phyloP scores from a whole-genome alignment of 2,329 filamentous ascomycete species.

The Calonectria honghensis region DNA sequence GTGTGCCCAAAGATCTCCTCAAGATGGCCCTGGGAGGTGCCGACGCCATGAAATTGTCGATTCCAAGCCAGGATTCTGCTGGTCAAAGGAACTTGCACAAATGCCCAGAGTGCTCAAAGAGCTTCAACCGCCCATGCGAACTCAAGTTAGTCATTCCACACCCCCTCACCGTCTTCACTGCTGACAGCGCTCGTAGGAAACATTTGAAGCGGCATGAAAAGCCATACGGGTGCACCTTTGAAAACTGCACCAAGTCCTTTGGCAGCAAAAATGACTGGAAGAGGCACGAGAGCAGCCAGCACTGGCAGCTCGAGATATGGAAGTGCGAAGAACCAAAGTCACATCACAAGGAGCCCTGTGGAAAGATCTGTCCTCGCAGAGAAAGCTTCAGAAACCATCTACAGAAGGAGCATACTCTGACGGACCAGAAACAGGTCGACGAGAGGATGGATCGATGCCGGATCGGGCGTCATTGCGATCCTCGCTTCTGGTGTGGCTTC shows the following conservation, averaged over 20 bases:
- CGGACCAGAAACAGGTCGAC: conserved; percentile 59
- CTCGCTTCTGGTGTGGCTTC: conserved; percentile 91
- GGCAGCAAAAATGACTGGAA: conserved; percentile 98
- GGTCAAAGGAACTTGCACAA: conserved; percentile 43
- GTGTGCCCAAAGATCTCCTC: conserved; percentile 58
- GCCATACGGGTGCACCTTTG: conserved; percentile 88
- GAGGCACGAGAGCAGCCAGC: conserved; percentile 88
- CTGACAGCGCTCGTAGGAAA: conserved; percentile 75
- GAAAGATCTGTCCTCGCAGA: conserved; percentile 73
- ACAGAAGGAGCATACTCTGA: conserved; percentile 66
- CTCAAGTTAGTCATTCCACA: conserved; percentile 69
- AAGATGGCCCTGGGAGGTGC: conserved; percentile 55
- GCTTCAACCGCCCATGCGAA: conserved; percentile 71
- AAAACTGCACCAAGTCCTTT: conserved; percentile 81
- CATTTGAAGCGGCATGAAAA: conserved; percentile 87
- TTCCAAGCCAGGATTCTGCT: conserved; percentile 36
- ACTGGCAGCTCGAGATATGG: conserved; percentile 83
- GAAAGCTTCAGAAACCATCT: conserved; percentile 80
- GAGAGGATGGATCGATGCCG: conserved; percentile 71
- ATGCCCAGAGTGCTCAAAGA: conserved; percentile 67
- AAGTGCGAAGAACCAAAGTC: conserved; percentile 72
- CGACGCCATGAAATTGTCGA: conserved; percentile 36
- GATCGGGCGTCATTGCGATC: conserved; percentile 78
- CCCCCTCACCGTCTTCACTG: background rate
- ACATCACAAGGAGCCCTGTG: conserved; percentile 66